Conservation (phyloP, 176 grass and related monocot species). For the Triticum urartu region DNA sequence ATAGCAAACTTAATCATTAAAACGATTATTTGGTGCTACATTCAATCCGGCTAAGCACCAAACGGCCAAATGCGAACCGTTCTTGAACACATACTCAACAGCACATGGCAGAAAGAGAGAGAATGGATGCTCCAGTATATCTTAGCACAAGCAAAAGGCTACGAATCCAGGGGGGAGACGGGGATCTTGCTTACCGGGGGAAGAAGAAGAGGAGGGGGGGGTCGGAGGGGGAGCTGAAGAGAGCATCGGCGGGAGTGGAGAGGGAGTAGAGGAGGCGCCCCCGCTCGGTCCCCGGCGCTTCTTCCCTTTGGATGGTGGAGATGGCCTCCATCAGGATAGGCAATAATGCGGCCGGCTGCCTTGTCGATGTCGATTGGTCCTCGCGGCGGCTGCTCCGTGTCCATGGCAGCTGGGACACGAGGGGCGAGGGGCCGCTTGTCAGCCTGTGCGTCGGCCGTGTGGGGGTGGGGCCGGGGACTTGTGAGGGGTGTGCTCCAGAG, state of each 20-base stretch:
- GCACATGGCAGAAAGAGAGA: not conserved
- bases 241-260: not conserved
- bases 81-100: not conserved
- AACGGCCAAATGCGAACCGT: not conserved
- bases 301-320: slow-evolving; percentile 7
- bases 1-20: not conserved
- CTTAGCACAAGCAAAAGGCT: not conserved
- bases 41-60: not conserved
- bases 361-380: not conserved
- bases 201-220: not conserved
- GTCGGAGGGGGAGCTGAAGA: not conserved
- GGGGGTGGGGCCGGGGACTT: too few species aligned
- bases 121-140: not conserved
- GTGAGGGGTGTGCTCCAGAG: not conserved
- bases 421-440: not conserved
- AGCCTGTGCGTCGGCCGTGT: not conserved
- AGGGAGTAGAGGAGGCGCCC: slow-evolving; percentile 6
- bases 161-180: not conserved
- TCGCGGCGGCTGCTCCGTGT: not conserved
- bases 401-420: not conserved
- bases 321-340: slow-evolving; percentile 32
- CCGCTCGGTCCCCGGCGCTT: not conserved
- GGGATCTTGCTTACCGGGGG: slow-evolving; percentile 26
- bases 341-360: not conserved
- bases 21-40: not conserved